A percentile compares a stretch with the other conserved stretches of the same genome.
phyloP scores from a whole-genome alignment of 2,329 filamentous ascomycete species.

The Lojkania enalia region DNA sequence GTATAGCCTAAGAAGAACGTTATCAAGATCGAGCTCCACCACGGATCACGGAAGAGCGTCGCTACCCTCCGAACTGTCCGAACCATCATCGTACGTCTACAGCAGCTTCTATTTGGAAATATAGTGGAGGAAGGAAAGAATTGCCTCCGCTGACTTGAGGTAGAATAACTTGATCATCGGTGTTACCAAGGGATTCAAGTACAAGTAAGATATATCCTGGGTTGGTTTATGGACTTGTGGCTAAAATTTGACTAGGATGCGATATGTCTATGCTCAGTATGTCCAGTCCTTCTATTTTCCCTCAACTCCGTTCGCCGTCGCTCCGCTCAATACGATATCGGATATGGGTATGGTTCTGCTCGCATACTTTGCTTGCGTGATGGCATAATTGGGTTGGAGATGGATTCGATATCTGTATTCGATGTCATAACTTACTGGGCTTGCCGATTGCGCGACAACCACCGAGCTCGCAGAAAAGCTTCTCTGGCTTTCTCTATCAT shows the following conservation, averaged over 20 bases:
- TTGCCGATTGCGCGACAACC: no score
- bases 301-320: neutral
- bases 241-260: constrained; percentile 65
- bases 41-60: constrained; percentile 96
- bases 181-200: constrained; percentile 99
- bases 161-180: constrained; percentile 93
- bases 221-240: neutral
- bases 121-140: constrained; percentile 8
- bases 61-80: constrained; percentile 97
- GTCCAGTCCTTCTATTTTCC: constrained; percentile 10
- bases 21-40: constrained; percentile 98
- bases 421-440: no score
- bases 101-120: constrained; percentile 5
- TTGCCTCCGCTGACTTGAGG: constrained; percentile 23
- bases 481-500: no score
- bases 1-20: constrained; percentile 71
- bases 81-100: constrained; percentile 75
- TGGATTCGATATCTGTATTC: no score
- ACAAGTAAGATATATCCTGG: constrained; percentile 63
- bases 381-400: no score
- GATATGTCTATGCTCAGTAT: constrained; percentile 95
- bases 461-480: neutral
- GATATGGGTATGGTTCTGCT: no score
- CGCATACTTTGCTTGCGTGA: no score
- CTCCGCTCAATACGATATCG: neutral